Percentiles rank a stretch among this genome's conserved stretches.
phyloP scores from a whole-genome alignment of 169 alveolate genomes.

The Plasmodium adleri region DNA sequence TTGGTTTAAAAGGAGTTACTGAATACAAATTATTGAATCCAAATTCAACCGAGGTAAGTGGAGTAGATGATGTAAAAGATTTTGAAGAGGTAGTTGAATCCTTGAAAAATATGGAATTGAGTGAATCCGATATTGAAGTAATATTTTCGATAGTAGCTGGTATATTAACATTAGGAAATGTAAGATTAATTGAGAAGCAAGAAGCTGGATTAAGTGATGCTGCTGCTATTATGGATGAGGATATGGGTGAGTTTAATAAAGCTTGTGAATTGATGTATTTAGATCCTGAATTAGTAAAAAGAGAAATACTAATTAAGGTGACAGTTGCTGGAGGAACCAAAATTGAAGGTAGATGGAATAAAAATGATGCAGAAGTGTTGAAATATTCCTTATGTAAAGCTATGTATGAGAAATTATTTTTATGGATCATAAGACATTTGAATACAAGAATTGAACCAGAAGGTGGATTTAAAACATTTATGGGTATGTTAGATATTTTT shows the following conservation, averaged over 20 bases:
- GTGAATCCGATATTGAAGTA: slow-evolving; percentile 89
- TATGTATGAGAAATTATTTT: slow-evolving; percentile 95
- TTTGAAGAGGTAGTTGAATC: slow-evolving; percentile 93
- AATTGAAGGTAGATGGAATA: slow-evolving; percentile 91
- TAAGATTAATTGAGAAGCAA: slow-evolving; percentile 91
- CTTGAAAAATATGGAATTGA: slow-evolving; percentile 92
- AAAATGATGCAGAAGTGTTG: slow-evolving; percentile 89
- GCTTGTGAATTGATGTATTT: slow-evolving; percentile 90
- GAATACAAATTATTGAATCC: slow-evolving; percentile 89
- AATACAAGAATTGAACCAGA: slow-evolving; percentile 94
- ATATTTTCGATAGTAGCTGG: slow-evolving; percentile 93
- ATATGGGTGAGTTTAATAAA: slow-evolving; percentile 78
- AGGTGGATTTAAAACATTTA: slow-evolving; percentile 88
- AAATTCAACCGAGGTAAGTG: slow-evolving; percentile 91
- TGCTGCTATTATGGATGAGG: slow-evolving; percentile 85
- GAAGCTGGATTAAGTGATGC: slow-evolving; percentile 92
- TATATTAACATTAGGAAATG: slow-evolving; percentile 96
- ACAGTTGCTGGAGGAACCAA: slow-evolving; percentile 88
- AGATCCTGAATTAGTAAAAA: slow-evolving; percentile 83
- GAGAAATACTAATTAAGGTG: slow-evolving; percentile 87
- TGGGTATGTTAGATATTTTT: slow-evolving; percentile 97
- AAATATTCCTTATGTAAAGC: slow-evolving; percentile 94
- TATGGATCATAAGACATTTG: slow-evolving; percentile 95
- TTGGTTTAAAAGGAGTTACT: slow-evolving; percentile 82
- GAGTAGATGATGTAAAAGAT: slow-evolving; percentile 95